Evolutionary conservation across 1,284 basidiomycete genomes (phyloP).

Genomic region (Malassezia sympodialis): DNA sequence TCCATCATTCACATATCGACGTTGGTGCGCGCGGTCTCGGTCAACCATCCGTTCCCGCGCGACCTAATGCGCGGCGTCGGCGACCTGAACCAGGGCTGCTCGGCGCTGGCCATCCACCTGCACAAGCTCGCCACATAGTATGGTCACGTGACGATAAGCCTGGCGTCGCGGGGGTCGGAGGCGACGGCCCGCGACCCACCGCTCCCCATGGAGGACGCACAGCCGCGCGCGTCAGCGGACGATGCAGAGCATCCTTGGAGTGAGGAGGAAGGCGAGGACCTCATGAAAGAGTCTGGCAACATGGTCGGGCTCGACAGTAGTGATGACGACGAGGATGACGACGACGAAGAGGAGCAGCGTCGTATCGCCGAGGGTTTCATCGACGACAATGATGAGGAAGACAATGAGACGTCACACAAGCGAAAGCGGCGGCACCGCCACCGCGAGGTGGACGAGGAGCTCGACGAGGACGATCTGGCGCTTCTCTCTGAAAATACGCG

Average conservation of each 20-base stretch:
- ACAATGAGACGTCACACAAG: constrained; percentile 52
- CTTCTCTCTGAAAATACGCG: constrained; percentile 91
- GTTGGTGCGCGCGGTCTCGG: constrained; percentile 28
- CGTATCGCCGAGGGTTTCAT: constrained; percentile 46
- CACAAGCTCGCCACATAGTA: constrained; percentile 20
- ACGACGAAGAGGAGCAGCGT: constrained; percentile 44
- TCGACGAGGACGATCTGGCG: constrained; percentile 92
- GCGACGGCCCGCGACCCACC: background rate
- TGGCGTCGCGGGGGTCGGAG: background rate
- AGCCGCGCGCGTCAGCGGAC: background rate
- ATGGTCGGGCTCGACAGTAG: constrained; percentile 35
- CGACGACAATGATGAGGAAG: constrained; percentile 44
- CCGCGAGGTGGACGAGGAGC: constrained; percentile 52
- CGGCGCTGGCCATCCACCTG: constrained; percentile 35
- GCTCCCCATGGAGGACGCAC: background rate
- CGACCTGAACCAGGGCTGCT: constrained; percentile 33
- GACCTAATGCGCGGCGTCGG: constrained; percentile 29
- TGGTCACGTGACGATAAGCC: constrained; percentile 6
- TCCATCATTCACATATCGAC: constrained; percentile 35
- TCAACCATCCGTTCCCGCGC: constrained; percentile 26
- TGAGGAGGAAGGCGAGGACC: constrained; percentile 39
- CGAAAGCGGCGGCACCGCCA: constrained; percentile 54
- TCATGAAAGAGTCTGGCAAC: constrained; percentile 39
- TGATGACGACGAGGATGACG: constrained; percentile 41
- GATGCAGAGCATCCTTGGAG: constrained; percentile 7